Base-by-base conservation (phyloP, 2,329 filamentous ascomycete species). In the Diaporthe vexans region DNA sequence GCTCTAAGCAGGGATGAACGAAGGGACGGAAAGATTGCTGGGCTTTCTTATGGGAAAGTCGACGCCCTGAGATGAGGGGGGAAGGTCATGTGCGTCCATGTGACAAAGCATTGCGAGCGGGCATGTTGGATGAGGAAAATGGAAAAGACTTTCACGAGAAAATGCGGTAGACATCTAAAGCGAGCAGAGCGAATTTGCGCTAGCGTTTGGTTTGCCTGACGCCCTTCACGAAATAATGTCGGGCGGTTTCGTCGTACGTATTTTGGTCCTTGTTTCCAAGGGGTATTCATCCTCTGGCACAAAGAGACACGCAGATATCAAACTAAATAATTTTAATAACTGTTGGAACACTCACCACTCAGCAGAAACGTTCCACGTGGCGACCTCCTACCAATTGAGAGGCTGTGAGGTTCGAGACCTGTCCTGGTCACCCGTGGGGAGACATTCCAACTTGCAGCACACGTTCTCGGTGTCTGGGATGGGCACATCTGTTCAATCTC, bases 1-100 rank as follows among this genome's bases (percentile, higher is more conserved):
- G 72, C 72, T 77, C 51, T 81, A 73, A 72, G 29, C 2, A 3
- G 8, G 6, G 37, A 40, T n/a, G 2, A 13, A 10, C 9, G 40
- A 4, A 3, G 17, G 46, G 46, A 21, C 46, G 19, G 19, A 21
- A 19, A 6, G 19, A 6, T 19, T 48, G 1, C 3, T 43, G 15
- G 15, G 40, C 40, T 43, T 43, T 43, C 40, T 19, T 43, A 15
- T 5, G 24, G 24, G 21, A n/a, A 8, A 10, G 7, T 48, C 19
- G 2, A 48, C 1, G 19, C 46, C 19, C 46, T 19, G 6, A 48
- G 7, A 19, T 19, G 19, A 21, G 19, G 7, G 21, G 3, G 46
- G 21, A 11, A 11, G 1, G 2, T 52, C 17, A 10, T 26, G 21
- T 13, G 3, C n/a, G 29, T 26, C 17, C 10, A 26, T 24, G 24